Conservation (phyloP, 768 basidiomycete genomes). For the Serendipita vermifera region DNA sequence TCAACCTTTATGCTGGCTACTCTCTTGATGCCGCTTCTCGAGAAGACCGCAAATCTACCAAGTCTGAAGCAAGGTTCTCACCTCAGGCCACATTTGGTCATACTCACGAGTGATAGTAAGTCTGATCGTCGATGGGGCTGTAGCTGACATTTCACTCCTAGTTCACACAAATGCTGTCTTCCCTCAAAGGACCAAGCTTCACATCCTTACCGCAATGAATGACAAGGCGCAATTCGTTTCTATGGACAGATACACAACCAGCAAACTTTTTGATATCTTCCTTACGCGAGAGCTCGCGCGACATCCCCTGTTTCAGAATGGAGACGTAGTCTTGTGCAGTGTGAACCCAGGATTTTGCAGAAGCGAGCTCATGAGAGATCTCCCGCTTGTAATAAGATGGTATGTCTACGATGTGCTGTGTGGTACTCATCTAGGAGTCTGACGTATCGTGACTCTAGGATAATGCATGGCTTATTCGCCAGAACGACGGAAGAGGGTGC, state of each 20-base stretch:
- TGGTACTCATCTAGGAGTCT: no score
- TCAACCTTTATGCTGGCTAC: background rate
- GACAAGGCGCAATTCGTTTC: background rate
- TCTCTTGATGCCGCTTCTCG: background rate
- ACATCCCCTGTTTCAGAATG: background rate
- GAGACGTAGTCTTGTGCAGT: background rate
- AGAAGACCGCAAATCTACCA: no score
- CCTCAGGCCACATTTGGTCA: no score
- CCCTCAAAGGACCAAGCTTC: background rate
- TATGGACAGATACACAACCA: background rate
- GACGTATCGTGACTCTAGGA: background rate
- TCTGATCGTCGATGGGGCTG: no score
- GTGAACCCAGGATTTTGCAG: slow-evolving; percentile 9
- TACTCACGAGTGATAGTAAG: no score
- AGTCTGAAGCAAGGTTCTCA: no score
- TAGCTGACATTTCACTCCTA: no score
- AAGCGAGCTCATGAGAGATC: background rate
- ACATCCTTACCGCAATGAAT: slow-evolving; percentile 7
- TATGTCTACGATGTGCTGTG: background rate
- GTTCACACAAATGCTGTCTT: background rate
- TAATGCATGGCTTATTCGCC: background rate
- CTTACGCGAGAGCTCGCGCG: background rate
- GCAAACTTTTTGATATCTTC: background rate
- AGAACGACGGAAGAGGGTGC: background rate
- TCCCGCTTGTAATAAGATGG: no score